Evolutionary conservation across 225 moss, liverwort and hornwort genomes (phyloP).

Genomic region (Anthoceros angustus): DNA sequence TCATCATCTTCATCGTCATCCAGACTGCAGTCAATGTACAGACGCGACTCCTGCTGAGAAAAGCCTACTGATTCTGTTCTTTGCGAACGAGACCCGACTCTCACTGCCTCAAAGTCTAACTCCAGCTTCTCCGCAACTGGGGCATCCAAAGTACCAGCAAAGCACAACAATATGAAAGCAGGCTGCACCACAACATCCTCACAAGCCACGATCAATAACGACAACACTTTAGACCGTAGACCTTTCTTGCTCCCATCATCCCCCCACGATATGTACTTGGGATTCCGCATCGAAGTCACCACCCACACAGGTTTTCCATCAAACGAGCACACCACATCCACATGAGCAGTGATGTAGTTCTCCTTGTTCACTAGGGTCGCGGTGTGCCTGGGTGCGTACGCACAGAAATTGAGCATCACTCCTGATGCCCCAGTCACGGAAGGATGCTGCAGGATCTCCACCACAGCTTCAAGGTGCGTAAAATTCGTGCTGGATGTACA

Average conservation of each 20-base stretch:
- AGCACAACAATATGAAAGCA: constrained; percentile 44
- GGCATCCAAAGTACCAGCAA: constrained; percentile 26
- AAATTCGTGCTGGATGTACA: constrained; percentile 59
- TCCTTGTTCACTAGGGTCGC: neutral
- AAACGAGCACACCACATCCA: constrained; percentile 59
- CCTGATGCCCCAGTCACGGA: constrained; percentile 47
- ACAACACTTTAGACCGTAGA: constrained; percentile 33
- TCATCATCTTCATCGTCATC: constrained; percentile 1
- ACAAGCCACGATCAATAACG: constrained; percentile 38
- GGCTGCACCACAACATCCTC: constrained; percentile 41
- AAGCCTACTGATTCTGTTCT: neutral
- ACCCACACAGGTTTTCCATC: constrained; percentile 72
- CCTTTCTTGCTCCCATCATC: constrained; percentile 41
- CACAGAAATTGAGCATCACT: constrained; percentile 52
- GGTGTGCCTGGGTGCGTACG: neutral
- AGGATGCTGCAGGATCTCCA: constrained; percentile 40
- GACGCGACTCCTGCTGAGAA: neutral
- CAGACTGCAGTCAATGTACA: neutral
- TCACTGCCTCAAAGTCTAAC: constrained; percentile 26
- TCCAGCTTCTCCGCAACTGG: constrained; percentile 21
- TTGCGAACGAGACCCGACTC: neutral
- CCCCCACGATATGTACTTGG: constrained; percentile 45
- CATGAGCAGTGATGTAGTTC: constrained; percentile 31
- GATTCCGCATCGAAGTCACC: constrained; percentile 49
- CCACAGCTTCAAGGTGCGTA: constrained; percentile 58